A percentile compares a stretch with the other conserved stretches of the same genome.
Conservation (phyloP, 441 rosid species). For the Populus hybrid region DNA sequence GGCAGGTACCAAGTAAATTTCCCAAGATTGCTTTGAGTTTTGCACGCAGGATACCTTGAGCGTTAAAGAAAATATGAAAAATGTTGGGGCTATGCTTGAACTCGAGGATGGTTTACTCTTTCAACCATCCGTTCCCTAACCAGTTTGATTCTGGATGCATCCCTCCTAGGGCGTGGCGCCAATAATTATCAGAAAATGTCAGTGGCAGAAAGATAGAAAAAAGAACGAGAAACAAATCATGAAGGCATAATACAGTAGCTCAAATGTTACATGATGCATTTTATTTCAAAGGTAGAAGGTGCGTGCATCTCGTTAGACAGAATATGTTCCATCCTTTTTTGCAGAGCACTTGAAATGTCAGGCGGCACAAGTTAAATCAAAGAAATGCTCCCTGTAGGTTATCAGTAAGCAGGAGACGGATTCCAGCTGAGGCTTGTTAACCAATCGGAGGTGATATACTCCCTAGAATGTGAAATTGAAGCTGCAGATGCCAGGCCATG, state of each 20-base stretch:
- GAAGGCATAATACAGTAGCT: not conserved
- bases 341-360: not conserved
- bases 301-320: not conserved
- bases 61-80: not conserved
- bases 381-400: not conserved
- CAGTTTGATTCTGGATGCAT: not conserved
- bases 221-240: not conserved
- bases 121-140: conserved; percentile 13
- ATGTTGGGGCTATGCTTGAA: not conserved
- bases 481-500: conserved; percentile 49
- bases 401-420: not conserved
- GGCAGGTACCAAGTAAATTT: not conserved
- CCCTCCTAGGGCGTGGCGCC: not conserved
- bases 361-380: not conserved
- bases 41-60: not conserved
- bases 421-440: not conserved
- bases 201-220: not conserved
- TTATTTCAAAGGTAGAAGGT: not conserved
- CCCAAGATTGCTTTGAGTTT: conserved; percentile 8
- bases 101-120: not conserved
- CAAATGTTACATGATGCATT: not conserved
- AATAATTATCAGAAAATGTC: not conserved
- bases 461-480: conserved; percentile 10
- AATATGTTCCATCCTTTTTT: not conserved
- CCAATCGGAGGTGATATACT: not conserved